Evolutionary conservation across 177 flowering plant species (phyloP).

Genomic region (Viscum album): DNA sequence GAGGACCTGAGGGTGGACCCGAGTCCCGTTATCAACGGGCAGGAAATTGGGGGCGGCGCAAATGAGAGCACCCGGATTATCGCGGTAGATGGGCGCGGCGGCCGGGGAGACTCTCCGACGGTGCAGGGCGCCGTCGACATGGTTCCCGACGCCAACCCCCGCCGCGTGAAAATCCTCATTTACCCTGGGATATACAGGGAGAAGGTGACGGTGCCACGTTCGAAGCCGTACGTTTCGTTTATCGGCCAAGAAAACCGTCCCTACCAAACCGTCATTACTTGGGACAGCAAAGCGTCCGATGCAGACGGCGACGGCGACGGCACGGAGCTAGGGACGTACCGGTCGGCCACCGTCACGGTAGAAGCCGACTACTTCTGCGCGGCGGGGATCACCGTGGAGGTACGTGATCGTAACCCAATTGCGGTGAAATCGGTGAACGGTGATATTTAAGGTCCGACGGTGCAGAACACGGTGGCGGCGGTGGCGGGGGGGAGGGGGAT

Average conservation of each 20-base stretch:
- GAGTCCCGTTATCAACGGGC: slow-evolving; percentile 4
- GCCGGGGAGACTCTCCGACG: slow-evolving; percentile 43
- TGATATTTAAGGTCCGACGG: not conserved
- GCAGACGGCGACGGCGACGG: slow-evolving; percentile 28
- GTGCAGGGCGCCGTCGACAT: slow-evolving; percentile 82
- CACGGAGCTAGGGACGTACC: slow-evolving; percentile 36
- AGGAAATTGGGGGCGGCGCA: slow-evolving; percentile 7
- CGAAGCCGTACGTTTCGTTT: slow-evolving; percentile 70
- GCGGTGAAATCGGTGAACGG: too few species aligned
- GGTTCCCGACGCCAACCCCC: slow-evolving; percentile 42
- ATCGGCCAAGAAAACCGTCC: slow-evolving; percentile 31
- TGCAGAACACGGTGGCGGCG: slow-evolving; percentile 65
- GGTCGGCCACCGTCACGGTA: slow-evolving; percentile 57
- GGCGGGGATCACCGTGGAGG: slow-evolving; percentile 63
- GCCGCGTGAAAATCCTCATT: slow-evolving; percentile 56
- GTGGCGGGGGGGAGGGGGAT: slow-evolving; percentile 38
- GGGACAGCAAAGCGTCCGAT: slow-evolving; percentile 64
- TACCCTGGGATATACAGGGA: slow-evolving; percentile 89
- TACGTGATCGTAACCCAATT: slow-evolving; percentile 5
- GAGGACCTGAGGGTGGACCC: slow-evolving; percentile 30
- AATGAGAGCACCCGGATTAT: slow-evolving; percentile 21
- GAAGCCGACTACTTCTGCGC: slow-evolving; percentile 74
- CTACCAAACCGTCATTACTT: slow-evolving; percentile 39
- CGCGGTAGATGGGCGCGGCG: slow-evolving; percentile 55
- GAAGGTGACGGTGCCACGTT: slow-evolving; percentile 46